Base-by-base conservation (phyloP, 805 yeast species). In the Candida orba region DNA sequence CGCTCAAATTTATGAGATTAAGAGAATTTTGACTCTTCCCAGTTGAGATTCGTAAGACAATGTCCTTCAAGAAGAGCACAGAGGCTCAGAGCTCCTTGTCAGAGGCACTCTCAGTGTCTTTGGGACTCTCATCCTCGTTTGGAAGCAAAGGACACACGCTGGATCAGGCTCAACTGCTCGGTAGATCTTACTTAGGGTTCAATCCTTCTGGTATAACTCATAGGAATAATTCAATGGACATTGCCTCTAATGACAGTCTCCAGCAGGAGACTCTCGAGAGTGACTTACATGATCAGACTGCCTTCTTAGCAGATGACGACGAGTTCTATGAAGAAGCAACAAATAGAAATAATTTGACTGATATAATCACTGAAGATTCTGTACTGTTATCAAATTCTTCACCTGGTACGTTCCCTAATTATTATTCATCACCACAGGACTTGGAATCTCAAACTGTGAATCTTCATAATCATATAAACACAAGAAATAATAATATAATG, bases 271-370 rank as follows among this genome's bases (percentile, higher is more conserved):
- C 36, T 3, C 24, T 15, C 6, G 73, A 76, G 6, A 57, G 60
- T 23, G 70, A 73, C 14, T 67, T 78, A 36, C 81, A 78, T 49
- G 79, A 75, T 46, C 77, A 76, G 46, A 70, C 82, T 0, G 81
- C 78, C 1, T 72, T 67, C 36, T 64, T 77, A 39, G 84, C 84
- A 6, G 68, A 66, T 37, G 84, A 81, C 8, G 84, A 81, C 7
- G 77, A 76, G n/a, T 44, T 51, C 37, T 51, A 51, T 34, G 56
- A 43, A 9, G 52, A 45, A 3, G 36, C 45, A 4, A 32, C 47
- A 3, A 36, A 24, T n/a, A 34, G 30, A 10, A 23, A 42, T 29
- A 29, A 35, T 5, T 13, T 27, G 24, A 20, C 36, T 17, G 27
- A 35, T 17, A 10, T 33, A 3, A 34, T 20, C 17, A 29, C 36